Percentiles rank a stretch among this genome's conserved stretches.
Evolutionary conservation across 2,329 filamentous ascomycete genomes (phyloP).

Genomic region (Aspergillus texensis): DNA sequence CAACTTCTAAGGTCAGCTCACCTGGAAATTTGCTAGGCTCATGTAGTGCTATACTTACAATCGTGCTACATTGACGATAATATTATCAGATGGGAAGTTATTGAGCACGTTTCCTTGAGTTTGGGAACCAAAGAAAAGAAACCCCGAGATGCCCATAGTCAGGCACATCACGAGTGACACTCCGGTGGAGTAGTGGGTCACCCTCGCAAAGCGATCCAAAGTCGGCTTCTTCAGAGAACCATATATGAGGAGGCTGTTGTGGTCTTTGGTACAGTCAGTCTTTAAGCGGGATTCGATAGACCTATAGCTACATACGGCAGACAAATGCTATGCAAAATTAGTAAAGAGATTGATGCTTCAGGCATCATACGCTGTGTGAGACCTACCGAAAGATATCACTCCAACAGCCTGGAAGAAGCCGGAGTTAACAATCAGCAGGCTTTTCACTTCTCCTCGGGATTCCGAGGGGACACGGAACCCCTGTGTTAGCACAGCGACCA

Average conservation of each 20-base stretch:
- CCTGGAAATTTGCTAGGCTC: not conserved
- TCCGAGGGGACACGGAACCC: slow-evolving; percentile 73
- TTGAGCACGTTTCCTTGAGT: slow-evolving; percentile 96
- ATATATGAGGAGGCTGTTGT: slow-evolving; percentile 97
- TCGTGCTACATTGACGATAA: slow-evolving; percentile 91
- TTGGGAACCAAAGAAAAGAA: slow-evolving; percentile 87
- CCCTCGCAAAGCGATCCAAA: slow-evolving; percentile 87
- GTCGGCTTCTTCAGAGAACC: slow-evolving; percentile 92
- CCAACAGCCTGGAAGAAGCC: slow-evolving; percentile 96
- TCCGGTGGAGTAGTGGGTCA: slow-evolving; percentile 90
- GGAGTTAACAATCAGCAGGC: slow-evolving; percentile 74
- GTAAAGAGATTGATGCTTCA: slow-evolving; percentile 16
- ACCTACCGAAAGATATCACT: slow-evolving; percentile 91
- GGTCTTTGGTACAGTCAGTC: slow-evolving; percentile 56
- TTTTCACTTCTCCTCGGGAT: slow-evolving; percentile 70
- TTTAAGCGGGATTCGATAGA: not conserved
- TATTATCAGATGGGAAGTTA: slow-evolving; percentile 89
- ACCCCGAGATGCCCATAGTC: slow-evolving; percentile 82
- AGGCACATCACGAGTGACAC: slow-evolving; percentile 93
- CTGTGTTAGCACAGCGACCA: slow-evolving; percentile 85
- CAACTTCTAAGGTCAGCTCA: slow-evolving; percentile 54
- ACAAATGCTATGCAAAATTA: slow-evolving; percentile 61
- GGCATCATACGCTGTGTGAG: not conserved
- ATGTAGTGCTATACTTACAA: slow-evolving; percentile 52
- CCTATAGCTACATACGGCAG: slow-evolving; percentile 56